A percentile compares a stretch with the other conserved stretches of the same genome.
phyloP scores from a whole-genome alignment of 106 monocot species.

The Dioscorea zingiberensis region DNA sequence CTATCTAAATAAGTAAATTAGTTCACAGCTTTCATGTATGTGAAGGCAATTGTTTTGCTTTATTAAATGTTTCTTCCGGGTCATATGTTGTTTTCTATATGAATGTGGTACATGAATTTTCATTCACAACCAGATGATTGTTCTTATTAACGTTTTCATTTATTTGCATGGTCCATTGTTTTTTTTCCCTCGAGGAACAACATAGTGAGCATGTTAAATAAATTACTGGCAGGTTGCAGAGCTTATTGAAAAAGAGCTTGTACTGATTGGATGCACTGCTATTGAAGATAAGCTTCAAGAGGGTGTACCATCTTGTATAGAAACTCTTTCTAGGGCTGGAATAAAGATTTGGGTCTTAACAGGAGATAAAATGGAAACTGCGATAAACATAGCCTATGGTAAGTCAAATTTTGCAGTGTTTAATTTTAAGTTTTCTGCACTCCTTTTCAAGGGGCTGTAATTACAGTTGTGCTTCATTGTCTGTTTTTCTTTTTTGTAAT shows the following conservation, averaged over 20 bases:
- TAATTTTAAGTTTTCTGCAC: too few species aligned
- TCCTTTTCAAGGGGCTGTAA: not conserved
- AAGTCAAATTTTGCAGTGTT: not conserved
- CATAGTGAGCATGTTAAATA: too few species aligned
- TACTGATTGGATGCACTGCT: slow-evolving; percentile 89
- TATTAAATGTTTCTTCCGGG: too few species aligned
- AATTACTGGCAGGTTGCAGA: slow-evolving; percentile 73
- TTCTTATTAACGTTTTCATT: too few species aligned
- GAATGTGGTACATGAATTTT: too few species aligned
- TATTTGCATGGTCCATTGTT: too few species aligned
- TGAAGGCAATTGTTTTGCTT: too few species aligned
- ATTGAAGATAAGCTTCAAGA: slow-evolving; percentile 99
- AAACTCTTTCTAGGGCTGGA: slow-evolving; percentile 93
- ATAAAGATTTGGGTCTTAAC: slow-evolving; percentile 99
- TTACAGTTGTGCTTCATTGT: not conserved
- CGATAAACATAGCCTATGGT: slow-evolving; percentile 99
- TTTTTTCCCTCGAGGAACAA: too few species aligned
- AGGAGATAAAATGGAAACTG: slow-evolving; percentile 99
- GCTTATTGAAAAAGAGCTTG: slow-evolving; percentile 88
- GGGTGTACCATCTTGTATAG: slow-evolving; percentile 92
- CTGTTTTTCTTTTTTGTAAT: slow-evolving; percentile 2
- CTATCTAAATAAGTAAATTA: too few species aligned
- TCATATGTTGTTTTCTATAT: too few species aligned
- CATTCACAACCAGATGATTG: too few species aligned
- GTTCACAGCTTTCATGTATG: too few species aligned